A percentile compares a stretch with the other conserved stretches of the same genome.
These are phyloP conservation scores for Polygonum aviculare DNA, from an alignment of 148 eudicot genomes.

Conservation along the genomic window DNA sequence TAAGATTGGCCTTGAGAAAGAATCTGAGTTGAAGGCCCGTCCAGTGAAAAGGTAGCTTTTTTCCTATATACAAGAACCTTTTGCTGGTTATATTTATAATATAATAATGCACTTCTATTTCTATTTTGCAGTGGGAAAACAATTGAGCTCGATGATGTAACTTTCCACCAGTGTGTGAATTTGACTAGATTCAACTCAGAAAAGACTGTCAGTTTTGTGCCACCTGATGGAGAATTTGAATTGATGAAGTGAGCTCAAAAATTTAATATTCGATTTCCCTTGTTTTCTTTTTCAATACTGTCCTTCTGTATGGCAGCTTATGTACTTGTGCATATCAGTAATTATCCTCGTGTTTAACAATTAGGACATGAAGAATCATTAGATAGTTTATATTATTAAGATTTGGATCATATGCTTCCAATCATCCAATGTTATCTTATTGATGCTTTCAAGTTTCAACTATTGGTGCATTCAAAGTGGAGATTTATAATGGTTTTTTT, in stretches of 20 bases:
- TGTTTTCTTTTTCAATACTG: neutral
- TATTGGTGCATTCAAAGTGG: neutral
- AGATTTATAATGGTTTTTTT: neutral
- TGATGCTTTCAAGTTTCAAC: neutral
- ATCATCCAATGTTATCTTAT: neutral
- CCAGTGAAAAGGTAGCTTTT: conserved; percentile 75
- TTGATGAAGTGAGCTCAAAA: conserved; percentile 77
- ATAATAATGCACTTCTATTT: conserved; percentile 2
- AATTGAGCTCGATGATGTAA: conserved; percentile 98
- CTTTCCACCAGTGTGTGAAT: conserved; percentile 97
- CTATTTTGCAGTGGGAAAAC: conserved; percentile 78
- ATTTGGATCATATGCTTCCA: neutral
- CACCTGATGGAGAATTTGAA: conserved; percentile 99
- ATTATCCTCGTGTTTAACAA: neutral
- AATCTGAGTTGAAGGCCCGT: conserved; percentile 87
- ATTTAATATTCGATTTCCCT: neutral
- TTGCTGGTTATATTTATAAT: neutral
- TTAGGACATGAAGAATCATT: neutral
- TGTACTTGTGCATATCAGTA: neutral
- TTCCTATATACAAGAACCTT: neutral
- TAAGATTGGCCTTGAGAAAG: conserved; percentile 98
- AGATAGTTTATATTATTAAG: neutral
- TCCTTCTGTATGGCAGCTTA: neutral
- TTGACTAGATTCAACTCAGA: conserved; percentile 97
- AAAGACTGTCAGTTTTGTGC: conserved; percentile 98